phyloP scores from a whole-genome alignment of 2,329 filamentous ascomycete species.

The Pseudogymnoascus sp. region DNA sequence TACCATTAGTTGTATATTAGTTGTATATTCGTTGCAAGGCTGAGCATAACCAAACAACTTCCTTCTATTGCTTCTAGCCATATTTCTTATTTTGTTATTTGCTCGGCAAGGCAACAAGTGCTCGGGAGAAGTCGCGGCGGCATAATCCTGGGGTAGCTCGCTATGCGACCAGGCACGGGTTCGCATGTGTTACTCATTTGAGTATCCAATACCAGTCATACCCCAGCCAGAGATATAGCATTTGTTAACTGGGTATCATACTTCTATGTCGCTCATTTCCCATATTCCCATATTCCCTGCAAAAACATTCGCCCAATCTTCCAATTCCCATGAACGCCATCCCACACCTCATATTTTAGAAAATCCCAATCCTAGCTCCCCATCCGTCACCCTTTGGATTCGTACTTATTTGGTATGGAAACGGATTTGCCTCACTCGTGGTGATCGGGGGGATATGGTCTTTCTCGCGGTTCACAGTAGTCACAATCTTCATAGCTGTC shows the following conservation, averaged over 20 bases:
- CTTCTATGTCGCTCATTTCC: slow-evolving; percentile 7
- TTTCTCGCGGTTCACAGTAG: slow-evolving; percentile 79
- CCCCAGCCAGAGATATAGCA: slow-evolving; percentile 5
- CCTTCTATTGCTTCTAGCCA: slow-evolving; percentile 5
- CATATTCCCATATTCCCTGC: neutral
- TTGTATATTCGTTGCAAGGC: neutral
- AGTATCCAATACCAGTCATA: neutral
- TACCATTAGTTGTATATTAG: slow-evolving; percentile 7
- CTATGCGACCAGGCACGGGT: neutral
- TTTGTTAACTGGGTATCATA: slow-evolving; percentile 6
- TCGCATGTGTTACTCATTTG: slow-evolving; percentile 2
- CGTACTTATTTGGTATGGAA: slow-evolving; percentile 86
- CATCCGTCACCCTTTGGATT: slow-evolving; percentile 76
- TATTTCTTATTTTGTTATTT: neutral
- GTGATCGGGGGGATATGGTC: slow-evolving; percentile 97
- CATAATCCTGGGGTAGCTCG: neutral
- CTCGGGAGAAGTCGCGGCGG: neutral
- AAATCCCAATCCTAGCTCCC: slow-evolving; percentile 69
- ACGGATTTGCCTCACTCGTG: slow-evolving; percentile 83
- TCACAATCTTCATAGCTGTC: slow-evolving; percentile 82
- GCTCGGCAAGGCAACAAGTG: neutral
- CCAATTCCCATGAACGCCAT: neutral
- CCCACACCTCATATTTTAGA: slow-evolving; percentile 7
- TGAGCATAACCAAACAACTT: neutral
- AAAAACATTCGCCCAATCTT: neutral